A percentile compares a stretch with the other conserved stretches of the same genome.
These are phyloP conservation scores for Aphanomyces stellatus DNA, from an alignment of 352 stramenopile species.

Conservation along the genomic window DNA sequence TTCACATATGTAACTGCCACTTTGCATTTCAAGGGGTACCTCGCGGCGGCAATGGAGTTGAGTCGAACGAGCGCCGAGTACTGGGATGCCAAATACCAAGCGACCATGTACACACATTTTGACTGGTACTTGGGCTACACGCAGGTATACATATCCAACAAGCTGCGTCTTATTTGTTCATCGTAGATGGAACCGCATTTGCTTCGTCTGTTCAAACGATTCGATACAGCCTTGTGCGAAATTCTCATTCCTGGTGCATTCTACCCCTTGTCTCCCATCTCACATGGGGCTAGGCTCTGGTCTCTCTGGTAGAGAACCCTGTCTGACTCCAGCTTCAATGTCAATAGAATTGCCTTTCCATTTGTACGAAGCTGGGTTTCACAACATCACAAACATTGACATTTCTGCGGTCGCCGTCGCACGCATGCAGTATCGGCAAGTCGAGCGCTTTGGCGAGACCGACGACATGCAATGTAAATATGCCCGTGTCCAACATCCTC, in stretches of 20 bases:
- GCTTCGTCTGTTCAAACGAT: neutral
- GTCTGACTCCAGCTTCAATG: neutral
- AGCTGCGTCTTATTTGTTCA: neutral
- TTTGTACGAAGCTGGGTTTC: slow-evolving; percentile 1
- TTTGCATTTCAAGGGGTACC: too few species aligned
- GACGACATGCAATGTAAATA: slow-evolving; percentile 13
- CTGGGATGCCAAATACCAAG: slow-evolving; percentile 15
- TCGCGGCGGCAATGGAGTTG: too few species aligned
- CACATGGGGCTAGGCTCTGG: neutral
- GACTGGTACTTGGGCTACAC: slow-evolving; percentile 15
- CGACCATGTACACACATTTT: neutral
- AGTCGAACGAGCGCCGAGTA: too few species aligned
- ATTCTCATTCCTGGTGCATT: slow-evolving; percentile 17
- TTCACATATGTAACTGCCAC: too few species aligned
- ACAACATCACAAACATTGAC: slow-evolving; percentile 18
- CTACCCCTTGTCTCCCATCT: neutral
- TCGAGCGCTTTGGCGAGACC: neutral
- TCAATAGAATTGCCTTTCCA: neutral
- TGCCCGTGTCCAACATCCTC: neutral
- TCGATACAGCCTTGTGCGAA: slow-evolving; percentile 5
- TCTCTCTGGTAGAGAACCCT: slow-evolving; percentile 4
- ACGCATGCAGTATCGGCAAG: neutral
- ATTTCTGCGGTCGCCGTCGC: neutral
- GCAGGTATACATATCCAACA: neutral
- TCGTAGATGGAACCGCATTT: neutral